Percentiles rank a stretch among this genome's conserved stretches.
These are phyloP conservation scores for Candida incommunis DNA, from an alignment of 805 yeast genomes.

Conservation along the genomic window DNA sequence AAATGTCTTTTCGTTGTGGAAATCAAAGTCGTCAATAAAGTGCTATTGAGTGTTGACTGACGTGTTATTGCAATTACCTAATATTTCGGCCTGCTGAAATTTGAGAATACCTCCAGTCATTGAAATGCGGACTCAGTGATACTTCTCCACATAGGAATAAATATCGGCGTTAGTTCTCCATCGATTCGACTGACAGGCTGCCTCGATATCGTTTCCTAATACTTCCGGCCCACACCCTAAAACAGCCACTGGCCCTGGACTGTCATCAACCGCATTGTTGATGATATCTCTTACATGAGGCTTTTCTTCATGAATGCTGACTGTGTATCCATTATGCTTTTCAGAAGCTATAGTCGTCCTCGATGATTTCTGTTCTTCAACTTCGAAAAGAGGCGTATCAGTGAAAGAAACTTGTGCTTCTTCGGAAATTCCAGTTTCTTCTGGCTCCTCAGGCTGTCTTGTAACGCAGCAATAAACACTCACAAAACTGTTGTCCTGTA, in stretches of 20 bases:
- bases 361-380: neutral
- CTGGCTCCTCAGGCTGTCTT: conserved; percentile 21
- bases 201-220: conserved; percentile 21
- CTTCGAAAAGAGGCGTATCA: neutral
- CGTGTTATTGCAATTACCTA: too few relatives aligned
- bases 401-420: conserved; percentile 6
- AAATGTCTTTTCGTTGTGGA: too few relatives aligned
- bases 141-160: conserved; percentile 26
- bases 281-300: conserved; percentile 10
- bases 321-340: neutral
- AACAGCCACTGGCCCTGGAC: conserved; percentile 23
- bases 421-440: conserved; percentile 10
- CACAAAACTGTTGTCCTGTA: conserved; percentile 17
- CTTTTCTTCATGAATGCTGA: conserved; percentile 4
- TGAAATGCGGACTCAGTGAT: too few relatives aligned
- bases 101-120: too few relatives aligned
- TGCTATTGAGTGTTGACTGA: too few relatives aligned
- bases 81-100: too few relatives aligned
- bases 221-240: conserved; percentile 27
- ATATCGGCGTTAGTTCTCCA: conserved; percentile 27
- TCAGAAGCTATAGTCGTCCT: neutral
- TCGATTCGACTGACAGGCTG: conserved; percentile 17
- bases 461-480: conserved; percentile 14
- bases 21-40: too few relatives aligned
- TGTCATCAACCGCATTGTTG: conserved; percentile 7